phyloP scores from a whole-genome alignment of 345 rosid species.

The Gossypium raimondii region DNA sequence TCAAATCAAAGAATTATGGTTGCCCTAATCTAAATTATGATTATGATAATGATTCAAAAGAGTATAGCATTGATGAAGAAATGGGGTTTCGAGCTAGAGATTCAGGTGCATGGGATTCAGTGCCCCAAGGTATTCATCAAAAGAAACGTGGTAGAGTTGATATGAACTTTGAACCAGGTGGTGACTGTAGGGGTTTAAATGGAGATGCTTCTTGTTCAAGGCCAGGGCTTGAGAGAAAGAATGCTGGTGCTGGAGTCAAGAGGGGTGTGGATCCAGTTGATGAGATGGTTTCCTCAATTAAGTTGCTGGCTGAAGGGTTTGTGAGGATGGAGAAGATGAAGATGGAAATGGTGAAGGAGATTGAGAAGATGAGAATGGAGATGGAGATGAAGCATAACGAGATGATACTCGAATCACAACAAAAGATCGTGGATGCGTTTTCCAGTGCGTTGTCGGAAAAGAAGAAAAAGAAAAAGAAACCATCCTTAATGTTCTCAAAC shows the following conservation, averaged over 20 bases:
- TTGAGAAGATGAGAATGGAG: constrained; percentile 65
- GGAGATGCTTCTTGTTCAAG: constrained; percentile 35
- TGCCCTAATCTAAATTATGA: constrained; percentile 27
- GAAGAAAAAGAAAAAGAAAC: constrained; percentile 36
- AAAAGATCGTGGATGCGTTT: constrained; percentile 45
- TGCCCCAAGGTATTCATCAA: constrained; percentile 12
- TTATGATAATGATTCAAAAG: constrained; percentile 23
- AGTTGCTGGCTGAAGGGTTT: constrained; percentile 47
- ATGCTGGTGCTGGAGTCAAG: constrained; percentile 25
- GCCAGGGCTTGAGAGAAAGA: constrained; percentile 29
- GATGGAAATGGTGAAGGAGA: constrained; percentile 70
- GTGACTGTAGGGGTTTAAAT: constrained; percentile 22
- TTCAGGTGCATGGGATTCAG: constrained; percentile 14
- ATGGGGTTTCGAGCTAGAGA: constrained; percentile 24
- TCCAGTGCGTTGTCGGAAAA: constrained; percentile 37
- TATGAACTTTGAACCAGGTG: constrained; percentile 10
- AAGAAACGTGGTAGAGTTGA: constrained; percentile 20
- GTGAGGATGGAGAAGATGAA: constrained; percentile 63
- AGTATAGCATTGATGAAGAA: constrained; percentile 25
- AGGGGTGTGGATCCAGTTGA: constrained; percentile 40
- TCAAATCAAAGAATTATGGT: constrained; percentile 29
- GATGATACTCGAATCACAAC: constrained; percentile 66
- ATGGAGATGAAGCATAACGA: constrained; percentile 61
- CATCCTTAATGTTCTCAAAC: constrained; percentile 18
- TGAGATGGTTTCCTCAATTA: constrained; percentile 56